A percentile compares a stretch with the other conserved stretches of the same genome.
Evolutionary conservation across 331 rosid species (phyloP).

Genomic region (Spiraea crenata): DNA sequence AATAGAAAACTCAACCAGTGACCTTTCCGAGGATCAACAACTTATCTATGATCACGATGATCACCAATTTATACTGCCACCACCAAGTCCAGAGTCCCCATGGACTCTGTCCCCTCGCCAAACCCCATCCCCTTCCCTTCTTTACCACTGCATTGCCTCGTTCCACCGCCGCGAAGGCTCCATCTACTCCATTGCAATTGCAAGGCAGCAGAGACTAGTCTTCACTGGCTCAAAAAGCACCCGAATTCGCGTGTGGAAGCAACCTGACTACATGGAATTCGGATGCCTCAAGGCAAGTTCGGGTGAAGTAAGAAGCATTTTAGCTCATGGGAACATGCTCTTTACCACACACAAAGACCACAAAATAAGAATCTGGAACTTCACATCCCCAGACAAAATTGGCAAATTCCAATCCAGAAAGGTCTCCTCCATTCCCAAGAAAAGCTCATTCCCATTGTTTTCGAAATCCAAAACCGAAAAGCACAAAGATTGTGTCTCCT

Average conservation of each 20-base stretch:
- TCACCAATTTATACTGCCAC: constrained; percentile 21
- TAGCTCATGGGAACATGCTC: constrained; percentile 49
- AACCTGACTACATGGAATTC: constrained; percentile 61
- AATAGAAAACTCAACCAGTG: constrained; percentile 28
- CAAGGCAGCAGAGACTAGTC: constrained; percentile 47
- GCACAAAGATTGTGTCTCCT: constrained; percentile 57
- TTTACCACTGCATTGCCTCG: constrained; percentile 78
- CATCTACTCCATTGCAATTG: constrained; percentile 56
- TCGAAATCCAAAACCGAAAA: constrained; percentile 24
- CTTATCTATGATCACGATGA: constrained; percentile 31
- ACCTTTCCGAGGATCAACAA: not conserved
- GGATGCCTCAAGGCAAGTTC: constrained; percentile 48
- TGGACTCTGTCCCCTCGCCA: constrained; percentile 72
- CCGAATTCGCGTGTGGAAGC: constrained; percentile 67
- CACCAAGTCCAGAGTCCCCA: constrained; percentile 63
- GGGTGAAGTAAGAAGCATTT: constrained; percentile 55
- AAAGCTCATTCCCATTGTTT: constrained; percentile 33
- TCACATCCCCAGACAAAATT: constrained; percentile 43
- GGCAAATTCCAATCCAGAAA: constrained; percentile 51
- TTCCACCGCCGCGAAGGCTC: constrained; percentile 73
- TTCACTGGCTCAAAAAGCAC: constrained; percentile 74
- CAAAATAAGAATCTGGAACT: constrained; percentile 66
- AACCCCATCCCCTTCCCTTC: constrained; percentile 53
- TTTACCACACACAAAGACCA: constrained; percentile 73
- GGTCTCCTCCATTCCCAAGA: constrained; percentile 52